Percentiles rank a stretch among this genome's conserved stretches.
phyloP scores from a whole-genome alignment of 768 basidiomycete genomes.

The Tricholoma saponaceum region DNA sequence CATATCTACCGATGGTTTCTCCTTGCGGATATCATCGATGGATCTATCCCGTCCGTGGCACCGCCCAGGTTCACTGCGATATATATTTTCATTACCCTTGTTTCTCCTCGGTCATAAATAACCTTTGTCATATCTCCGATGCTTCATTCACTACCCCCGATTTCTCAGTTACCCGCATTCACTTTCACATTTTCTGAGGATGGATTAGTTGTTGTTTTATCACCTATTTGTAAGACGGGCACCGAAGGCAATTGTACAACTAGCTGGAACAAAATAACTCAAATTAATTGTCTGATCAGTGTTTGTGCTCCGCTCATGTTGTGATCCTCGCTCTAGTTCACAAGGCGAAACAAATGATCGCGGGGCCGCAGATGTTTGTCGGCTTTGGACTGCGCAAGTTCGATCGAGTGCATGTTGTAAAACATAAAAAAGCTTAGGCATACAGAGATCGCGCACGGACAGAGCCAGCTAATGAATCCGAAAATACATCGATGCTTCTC shows the following conservation, averaged over 20 bases:
- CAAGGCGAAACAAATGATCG: background rate
- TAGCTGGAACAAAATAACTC: constrained; percentile 9
- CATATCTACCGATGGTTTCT: constrained; percentile 4
- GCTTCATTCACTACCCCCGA: constrained; percentile 10
- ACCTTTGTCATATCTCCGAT: constrained; percentile 6
- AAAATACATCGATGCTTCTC: background rate
- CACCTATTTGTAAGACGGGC: constrained; percentile 4
- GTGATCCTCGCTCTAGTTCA: background rate
- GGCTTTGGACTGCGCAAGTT: background rate
- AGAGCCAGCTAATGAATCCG: background rate
- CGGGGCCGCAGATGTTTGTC: background rate
- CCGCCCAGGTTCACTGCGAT: background rate
- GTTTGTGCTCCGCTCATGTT: background rate
- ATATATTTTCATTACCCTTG: constrained; percentile 7
- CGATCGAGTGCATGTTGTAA: background rate
- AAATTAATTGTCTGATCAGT: background rate
- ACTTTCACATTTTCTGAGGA: constrained; percentile 1
- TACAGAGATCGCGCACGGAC: background rate
- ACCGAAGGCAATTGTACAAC: constrained; percentile 4
- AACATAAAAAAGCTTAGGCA: background rate
- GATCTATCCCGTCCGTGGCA: constrained; percentile 3
- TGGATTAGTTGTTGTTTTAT: constrained; percentile 9
- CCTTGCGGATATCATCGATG: constrained; percentile 12
- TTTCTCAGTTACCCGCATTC: constrained; percentile 1
- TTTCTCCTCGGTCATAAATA: constrained; percentile 14